phyloP scores from a whole-genome alignment of 106 monocot genomes.

The Acorus calamus region DNA sequence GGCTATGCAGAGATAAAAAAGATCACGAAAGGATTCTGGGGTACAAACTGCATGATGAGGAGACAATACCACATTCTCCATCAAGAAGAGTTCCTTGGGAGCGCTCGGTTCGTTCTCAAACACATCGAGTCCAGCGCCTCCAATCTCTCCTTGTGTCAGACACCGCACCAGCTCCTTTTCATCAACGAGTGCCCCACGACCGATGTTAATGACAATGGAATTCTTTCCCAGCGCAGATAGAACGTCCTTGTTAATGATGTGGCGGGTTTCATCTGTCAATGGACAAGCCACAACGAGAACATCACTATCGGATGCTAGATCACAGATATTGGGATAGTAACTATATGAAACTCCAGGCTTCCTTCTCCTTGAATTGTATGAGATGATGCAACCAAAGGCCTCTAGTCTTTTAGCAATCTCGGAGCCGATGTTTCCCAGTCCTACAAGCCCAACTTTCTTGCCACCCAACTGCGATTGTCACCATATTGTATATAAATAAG shows the following conservation, averaged over 20 bases:
- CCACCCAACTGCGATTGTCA: slow-evolving; percentile 32
- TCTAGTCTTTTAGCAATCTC: slow-evolving; percentile 50
- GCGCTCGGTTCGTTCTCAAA: slow-evolving; percentile 54
- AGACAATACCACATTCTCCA: slow-evolving; percentile 65
- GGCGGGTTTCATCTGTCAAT: slow-evolving; percentile 49
- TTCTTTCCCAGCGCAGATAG: slow-evolving; percentile 44
- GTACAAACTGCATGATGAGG: slow-evolving; percentile 36
- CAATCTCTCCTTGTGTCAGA: slow-evolving; percentile 34
- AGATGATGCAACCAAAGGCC: slow-evolving; percentile 44
- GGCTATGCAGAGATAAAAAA: slow-evolving; percentile 13
- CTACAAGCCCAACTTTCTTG: slow-evolving; percentile 51
- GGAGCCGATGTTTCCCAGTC: slow-evolving; percentile 57
- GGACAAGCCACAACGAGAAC: slow-evolving; percentile 39
- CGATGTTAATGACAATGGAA: slow-evolving; percentile 44
- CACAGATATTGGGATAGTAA: slow-evolving; percentile 15
- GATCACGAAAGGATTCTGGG: slow-evolving; percentile 11
- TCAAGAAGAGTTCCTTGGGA: slow-evolving; percentile 27
- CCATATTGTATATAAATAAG: neutral
- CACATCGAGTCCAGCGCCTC: slow-evolving; percentile 72
- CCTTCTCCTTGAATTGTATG: slow-evolving; percentile 22
- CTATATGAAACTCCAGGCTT: slow-evolving; percentile 23
- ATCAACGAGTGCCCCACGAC: slow-evolving; percentile 31
- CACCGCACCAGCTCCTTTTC: slow-evolving; percentile 29
- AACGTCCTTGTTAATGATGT: slow-evolving; percentile 54
- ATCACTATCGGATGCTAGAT: slow-evolving; percentile 42